Evolutionary conservation across 176 grass and related monocot genomes (phyloP).

Genomic region (Leersia perrieri): DNA sequence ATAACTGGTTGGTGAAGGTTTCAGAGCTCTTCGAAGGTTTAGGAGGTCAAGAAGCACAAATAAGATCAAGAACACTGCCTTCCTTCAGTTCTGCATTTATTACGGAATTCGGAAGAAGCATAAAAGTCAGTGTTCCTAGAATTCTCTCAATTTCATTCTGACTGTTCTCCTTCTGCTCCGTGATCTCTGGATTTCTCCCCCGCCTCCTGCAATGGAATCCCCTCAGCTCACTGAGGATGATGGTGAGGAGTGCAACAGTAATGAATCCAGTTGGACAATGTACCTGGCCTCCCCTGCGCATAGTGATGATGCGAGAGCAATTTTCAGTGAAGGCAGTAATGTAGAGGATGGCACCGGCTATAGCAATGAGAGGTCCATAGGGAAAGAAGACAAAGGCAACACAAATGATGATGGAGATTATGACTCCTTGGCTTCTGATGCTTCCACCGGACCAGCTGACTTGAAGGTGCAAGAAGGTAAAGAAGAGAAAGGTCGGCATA

Average conservation of each 20-base stretch:
- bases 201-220: slow-evolving; percentile 31
- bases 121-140: slow-evolving; percentile 11
- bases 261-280: slow-evolving; percentile 68
- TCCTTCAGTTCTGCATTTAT: slow-evolving; percentile 11
- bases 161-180: not conserved
- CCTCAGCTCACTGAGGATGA: slow-evolving; percentile 34
- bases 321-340: slow-evolving; percentile 30
- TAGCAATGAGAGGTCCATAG: slow-evolving; percentile 22
- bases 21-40: slow-evolving; percentile 5
- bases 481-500: slow-evolving; percentile 31
- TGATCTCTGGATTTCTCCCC: not conserved
- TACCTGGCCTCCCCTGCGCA: slow-evolving; percentile 55
- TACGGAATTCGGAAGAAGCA: slow-evolving; percentile 5
- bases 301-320: slow-evolving; percentile 25
- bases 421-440: slow-evolving; percentile 89
- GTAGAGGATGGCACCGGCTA: slow-evolving; percentile 36
- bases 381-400: slow-evolving; percentile 1
- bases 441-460: slow-evolving; percentile 66
- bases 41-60: not conserved
- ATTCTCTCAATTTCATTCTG: slow-evolving; percentile 10
- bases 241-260: slow-evolving; percentile 57
- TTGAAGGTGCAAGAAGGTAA: slow-evolving; percentile 37
- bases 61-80: not conserved
- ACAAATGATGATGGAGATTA: slow-evolving; percentile 45
- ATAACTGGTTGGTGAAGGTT: not conserved